Percentiles rank a stretch among this genome's conserved stretches.
Conservation (phyloP, 768 basidiomycete species). For the Holtermannia corniformis region DNA sequence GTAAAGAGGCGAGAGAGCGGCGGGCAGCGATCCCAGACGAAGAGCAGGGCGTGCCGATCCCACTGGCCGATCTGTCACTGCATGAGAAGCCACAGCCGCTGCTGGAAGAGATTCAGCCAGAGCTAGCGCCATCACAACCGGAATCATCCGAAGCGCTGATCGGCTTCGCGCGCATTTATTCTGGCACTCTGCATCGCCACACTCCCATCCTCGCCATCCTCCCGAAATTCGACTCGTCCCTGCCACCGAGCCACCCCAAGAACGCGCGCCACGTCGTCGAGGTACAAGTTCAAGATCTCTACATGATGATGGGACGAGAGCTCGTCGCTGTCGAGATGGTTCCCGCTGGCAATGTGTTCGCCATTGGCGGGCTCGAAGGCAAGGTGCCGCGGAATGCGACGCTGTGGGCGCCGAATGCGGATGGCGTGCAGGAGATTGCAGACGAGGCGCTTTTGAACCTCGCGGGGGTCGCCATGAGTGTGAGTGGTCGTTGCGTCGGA, state of each 20-base stretch:
- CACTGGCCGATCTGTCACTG: slow-evolving; percentile 12
- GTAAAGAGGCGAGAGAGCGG: slow-evolving; percentile 45
- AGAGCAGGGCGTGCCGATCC: slow-evolving; percentile 9
- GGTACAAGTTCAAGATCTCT: slow-evolving; percentile 64
- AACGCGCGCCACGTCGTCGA: slow-evolving; percentile 58
- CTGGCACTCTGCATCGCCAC: slow-evolving; percentile 65
- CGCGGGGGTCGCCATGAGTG: slow-evolving; percentile 33
- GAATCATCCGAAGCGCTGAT: slow-evolving; percentile 56
- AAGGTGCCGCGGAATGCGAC: slow-evolving; percentile 87
- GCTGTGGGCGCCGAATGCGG: slow-evolving; percentile 58
- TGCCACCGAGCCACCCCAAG: slow-evolving; percentile 54
- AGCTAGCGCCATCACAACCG: background rate
- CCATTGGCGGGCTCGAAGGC: slow-evolving; percentile 77
- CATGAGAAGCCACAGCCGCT: slow-evolving; percentile 5
- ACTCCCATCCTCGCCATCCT: slow-evolving; percentile 62
- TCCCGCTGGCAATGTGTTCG: slow-evolving; percentile 87
- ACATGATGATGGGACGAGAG: slow-evolving; percentile 97
- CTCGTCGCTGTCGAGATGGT: slow-evolving; percentile 74
- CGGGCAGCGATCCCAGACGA: slow-evolving; percentile 21
- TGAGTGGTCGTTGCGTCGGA: slow-evolving; percentile 42
- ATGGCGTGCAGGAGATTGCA: slow-evolving; percentile 16
- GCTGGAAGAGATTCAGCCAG: background rate
- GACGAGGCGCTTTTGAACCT: slow-evolving; percentile 29
- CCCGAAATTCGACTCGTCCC: slow-evolving; percentile 68
- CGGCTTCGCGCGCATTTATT: slow-evolving; percentile 89